Evolutionary conservation across 2,329 filamentous ascomycete species (phyloP).

Genomic region (Colletotrichum sp.): DNA sequence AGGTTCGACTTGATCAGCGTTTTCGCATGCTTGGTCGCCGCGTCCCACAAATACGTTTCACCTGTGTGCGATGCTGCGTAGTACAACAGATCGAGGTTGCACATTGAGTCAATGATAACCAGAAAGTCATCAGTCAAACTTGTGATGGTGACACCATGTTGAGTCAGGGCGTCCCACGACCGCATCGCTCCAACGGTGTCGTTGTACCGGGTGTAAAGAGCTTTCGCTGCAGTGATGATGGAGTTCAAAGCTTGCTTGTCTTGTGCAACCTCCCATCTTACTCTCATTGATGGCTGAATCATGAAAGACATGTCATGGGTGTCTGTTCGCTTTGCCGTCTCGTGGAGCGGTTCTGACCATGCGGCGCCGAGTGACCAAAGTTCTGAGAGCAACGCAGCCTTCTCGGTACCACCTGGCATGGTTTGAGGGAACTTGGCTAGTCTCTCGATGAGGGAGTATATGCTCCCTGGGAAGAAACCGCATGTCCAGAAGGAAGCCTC

Average conservation of each 20-base stretch:
- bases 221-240: conserved; percentile 47
- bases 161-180: conserved; percentile 48
- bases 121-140: conserved; percentile 38
- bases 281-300: conserved; percentile 52
- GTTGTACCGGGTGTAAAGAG: conserved; percentile 47
- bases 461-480: conserved; percentile 42
- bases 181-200: conserved; percentile 48
- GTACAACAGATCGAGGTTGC: conserved; percentile 41
- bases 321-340: conserved; percentile 44
- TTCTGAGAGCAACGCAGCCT: conserved; percentile 22
- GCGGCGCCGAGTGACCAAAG: conserved; percentile 28
- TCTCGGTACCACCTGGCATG: conserved; percentile 1
- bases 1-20: conserved; percentile 45
- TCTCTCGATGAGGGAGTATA: conserved; percentile 39
- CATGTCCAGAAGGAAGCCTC: conserved; percentile 36
- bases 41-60: conserved; percentile 26
- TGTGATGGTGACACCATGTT: conserved; percentile 33
- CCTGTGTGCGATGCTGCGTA: conserved; percentile 37
- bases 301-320: conserved; percentile 63
- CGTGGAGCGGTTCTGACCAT: conserved; percentile 41
- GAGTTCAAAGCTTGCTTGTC: conserved; percentile 41
- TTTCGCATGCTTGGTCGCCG: conserved; percentile 42
- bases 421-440: conserved; percentile 33
- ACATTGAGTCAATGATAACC: conserved; percentile 49
- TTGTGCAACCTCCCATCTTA: conserved; percentile 50